These are phyloP conservation scores for Ormosia semicastrata DNA, from an alignment of 306 rosid species.

Conservation along the genomic window DNA sequence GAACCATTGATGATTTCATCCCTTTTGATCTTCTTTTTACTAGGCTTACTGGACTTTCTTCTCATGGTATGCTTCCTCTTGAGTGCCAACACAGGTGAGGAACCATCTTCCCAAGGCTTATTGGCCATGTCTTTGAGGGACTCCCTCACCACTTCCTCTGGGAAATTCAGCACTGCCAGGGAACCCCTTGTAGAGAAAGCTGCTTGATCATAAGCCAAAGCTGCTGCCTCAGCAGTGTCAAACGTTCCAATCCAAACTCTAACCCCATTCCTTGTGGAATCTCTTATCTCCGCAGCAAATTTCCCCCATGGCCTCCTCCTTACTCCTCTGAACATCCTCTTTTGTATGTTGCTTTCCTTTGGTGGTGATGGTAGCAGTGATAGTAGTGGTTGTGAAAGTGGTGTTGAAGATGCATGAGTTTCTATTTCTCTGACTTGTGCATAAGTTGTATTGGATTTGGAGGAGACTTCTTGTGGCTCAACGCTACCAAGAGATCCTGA, in stretches of 20 bases:
- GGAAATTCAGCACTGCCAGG: conserved; percentile 70
- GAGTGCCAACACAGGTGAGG: conserved; percentile 71
- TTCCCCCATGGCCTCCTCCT: conserved; percentile 90
- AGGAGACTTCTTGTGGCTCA: conserved; percentile 40
- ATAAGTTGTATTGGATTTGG: background rate
- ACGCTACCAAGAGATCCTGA: background rate
- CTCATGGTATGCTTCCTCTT: conserved; percentile 48
- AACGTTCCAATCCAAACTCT: conserved; percentile 95
- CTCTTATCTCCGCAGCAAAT: conserved; percentile 85
- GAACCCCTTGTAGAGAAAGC: conserved; percentile 66
- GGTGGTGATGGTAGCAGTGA: background rate
- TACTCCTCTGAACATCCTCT: conserved; percentile 54
- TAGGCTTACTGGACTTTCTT: background rate
- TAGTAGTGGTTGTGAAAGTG: background rate
- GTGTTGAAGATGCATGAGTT: background rate
- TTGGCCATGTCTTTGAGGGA: conserved; percentile 25
- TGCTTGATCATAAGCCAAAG: conserved; percentile 88
- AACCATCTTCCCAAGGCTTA: conserved; percentile 34
- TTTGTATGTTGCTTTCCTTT: background rate
- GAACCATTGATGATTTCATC: background rate
- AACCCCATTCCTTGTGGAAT: conserved; percentile 73
- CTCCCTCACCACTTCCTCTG: conserved; percentile 44
- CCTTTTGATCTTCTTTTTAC: conserved; percentile 11
- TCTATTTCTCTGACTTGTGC: background rate
- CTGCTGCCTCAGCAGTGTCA: conserved; percentile 81